Evolutionary conservation across 176 grass and related monocot genomes (phyloP), one percentile per base, ranked within the genome.

Genomic region (Luzula sylvatica): DNA sequence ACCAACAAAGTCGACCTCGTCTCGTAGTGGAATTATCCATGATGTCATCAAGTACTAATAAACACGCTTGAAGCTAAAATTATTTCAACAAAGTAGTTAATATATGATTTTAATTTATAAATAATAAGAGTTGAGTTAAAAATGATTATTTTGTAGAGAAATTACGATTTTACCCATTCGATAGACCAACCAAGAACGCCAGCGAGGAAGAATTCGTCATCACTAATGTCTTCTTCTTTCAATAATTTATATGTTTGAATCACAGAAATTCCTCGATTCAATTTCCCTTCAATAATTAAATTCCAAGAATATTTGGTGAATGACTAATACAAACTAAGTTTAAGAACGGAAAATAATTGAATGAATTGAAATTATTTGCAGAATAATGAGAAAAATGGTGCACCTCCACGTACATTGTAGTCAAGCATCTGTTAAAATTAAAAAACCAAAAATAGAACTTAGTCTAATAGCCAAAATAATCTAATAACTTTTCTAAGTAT

Each of bases 31-130:
- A 98, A 14, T 75, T 80, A 49, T 90, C 92, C 92, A 90, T 98
- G 47, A 90, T 90, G 77, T 98, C 92, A 53, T 98, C 92, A 72
- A 90, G 75, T 56, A 98, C 92, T n/a, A 98, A 78, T 65, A 98
- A 88, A 67, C 65, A 98, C 60, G 92, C 92, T 74, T 98, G 92
- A 61, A 98, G 92, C 85, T 98, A 72, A 27, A 75, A 17, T 67
- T 41, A 58, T 41, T 50, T 69, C 8, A 55, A 20, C 4, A 65
- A 58, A 61, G 44, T 1, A 65, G 13, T 14, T 28, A 53, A 8
- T 24, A 54, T 29, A 95, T 38, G 22, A 12, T 46, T 55, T 5
- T 8, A 41, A 68, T 8, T 67, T 65, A 15, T n/a, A 53, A 14
- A 8, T 26, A 3, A 17, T 26, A 13, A 6, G 32, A 26, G 47